phyloP scores from a whole-genome alignment of 23 red algal species.

The Agarophyton chilense region DNA sequence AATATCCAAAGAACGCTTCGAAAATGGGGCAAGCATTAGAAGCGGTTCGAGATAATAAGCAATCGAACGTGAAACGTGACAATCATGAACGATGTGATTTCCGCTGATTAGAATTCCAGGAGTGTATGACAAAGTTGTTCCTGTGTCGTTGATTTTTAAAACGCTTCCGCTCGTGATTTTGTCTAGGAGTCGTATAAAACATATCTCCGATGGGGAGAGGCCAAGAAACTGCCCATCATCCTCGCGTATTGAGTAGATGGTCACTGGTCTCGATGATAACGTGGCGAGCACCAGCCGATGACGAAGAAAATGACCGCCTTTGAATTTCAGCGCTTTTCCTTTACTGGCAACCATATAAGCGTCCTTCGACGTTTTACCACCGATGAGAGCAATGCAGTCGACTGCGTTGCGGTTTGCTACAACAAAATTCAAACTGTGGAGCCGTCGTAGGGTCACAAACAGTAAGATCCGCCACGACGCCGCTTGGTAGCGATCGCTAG shows the following conservation, averaged over 20 bases:
- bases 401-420: too few species aligned
- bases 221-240: conserved; percentile 42
- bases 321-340: conserved; percentile 31
- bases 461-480: too few species aligned
- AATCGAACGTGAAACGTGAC: conserved; percentile 67
- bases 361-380: not conserved
- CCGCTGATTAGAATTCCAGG: conserved; percentile 77
- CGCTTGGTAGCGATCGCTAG: too few species aligned
- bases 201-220: conserved; percentile 74
- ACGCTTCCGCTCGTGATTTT: conserved; percentile 80
- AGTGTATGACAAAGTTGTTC: conserved; percentile 59
- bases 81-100: conserved; percentile 71
- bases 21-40: conserved; percentile 81
- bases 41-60: conserved; percentile 86
- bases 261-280: conserved; percentile 55
- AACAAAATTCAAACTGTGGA: too few species aligned
- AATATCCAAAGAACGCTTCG: conserved; percentile 55
- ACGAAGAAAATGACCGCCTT: conserved; percentile 48
- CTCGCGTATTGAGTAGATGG: conserved; percentile 46
- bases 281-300: conserved; percentile 72
- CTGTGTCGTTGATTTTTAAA: conserved; percentile 80
- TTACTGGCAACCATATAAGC: conserved; percentile 43
- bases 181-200: conserved; percentile 87
- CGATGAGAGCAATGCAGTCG: too few species aligned
- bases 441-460: too few species aligned